Percentiles rank a stretch among this genome's conserved stretches.
These are phyloP conservation scores for Pichia sp. DNA, from an alignment of 1,139 yeast genomes.

Conservation along the genomic window DNA sequence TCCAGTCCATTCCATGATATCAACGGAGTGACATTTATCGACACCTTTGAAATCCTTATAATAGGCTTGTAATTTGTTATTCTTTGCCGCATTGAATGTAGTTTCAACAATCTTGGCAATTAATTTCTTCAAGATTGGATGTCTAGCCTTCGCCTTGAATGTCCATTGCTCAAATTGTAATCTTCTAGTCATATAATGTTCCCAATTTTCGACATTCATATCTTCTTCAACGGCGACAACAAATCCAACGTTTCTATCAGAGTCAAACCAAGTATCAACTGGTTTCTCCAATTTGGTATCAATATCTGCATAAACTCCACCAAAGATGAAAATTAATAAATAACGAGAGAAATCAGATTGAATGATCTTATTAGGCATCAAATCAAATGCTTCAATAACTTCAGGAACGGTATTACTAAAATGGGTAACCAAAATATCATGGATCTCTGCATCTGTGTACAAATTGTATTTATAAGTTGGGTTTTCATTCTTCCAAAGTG, in stretches of 20 bases:
- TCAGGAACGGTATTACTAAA: conserved; percentile 36
- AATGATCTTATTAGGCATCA: conserved; percentile 48
- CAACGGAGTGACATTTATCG: conserved; percentile 28
- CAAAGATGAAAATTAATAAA: conserved; percentile 42
- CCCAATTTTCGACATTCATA: conserved; percentile 29
- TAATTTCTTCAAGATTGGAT: conserved; percentile 50
- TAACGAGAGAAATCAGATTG: conserved; percentile 51
- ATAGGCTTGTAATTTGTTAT: conserved; percentile 27
- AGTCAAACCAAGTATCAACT: conserved; percentile 28
- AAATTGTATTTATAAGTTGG: conserved; percentile 59
- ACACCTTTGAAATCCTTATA: conserved; percentile 25
- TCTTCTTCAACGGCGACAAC: conserved; percentile 29
- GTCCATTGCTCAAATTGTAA: conserved; percentile 41
- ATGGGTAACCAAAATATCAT: conserved; percentile 21
- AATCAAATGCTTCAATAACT: conserved; percentile 41
- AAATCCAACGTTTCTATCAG: conserved; percentile 32
- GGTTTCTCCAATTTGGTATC: conserved; percentile 36
- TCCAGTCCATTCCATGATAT: conserved; percentile 54
- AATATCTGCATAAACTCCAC: conserved; percentile 52
- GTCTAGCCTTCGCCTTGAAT: conserved; percentile 39
- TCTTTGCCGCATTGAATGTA: conserved; percentile 34
- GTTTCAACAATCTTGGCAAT: conserved; percentile 45
- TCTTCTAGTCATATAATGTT: conserved; percentile 32
- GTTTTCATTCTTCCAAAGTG: conserved; percentile 50
- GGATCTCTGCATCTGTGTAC: conserved; percentile 45